A percentile compares a stretch with the other conserved stretches of the same genome.
phyloP scores from a whole-genome alignment of 805 yeast species.

The Candida tallmaniae region DNA sequence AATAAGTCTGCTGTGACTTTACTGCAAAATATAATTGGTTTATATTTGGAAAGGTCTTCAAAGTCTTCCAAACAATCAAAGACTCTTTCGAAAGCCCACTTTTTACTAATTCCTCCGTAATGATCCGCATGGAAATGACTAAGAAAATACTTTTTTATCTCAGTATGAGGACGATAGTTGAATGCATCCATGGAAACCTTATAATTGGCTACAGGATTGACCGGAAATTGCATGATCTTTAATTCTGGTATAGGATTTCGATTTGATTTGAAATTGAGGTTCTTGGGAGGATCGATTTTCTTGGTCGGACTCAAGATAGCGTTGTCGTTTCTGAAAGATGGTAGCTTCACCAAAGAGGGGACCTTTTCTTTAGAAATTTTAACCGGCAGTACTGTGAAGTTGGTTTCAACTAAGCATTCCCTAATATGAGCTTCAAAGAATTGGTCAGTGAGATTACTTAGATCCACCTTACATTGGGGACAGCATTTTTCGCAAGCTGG shows the following conservation, averaged over 20 bases:
- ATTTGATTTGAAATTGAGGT: slow-evolving; percentile 7
- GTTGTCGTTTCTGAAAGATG: slow-evolving; percentile 8
- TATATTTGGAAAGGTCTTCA: slow-evolving; percentile 21
- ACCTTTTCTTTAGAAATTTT: slow-evolving; percentile 3
- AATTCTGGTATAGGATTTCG: slow-evolving; percentile 47
- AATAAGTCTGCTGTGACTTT: slow-evolving; percentile 61
- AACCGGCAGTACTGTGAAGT: slow-evolving; percentile 3
- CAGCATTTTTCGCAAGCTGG: slow-evolving; percentile 6
- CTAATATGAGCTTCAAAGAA: slow-evolving; percentile 8
- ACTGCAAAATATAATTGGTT: slow-evolving; percentile 70
- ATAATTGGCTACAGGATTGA: slow-evolving; percentile 15
- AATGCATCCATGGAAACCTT: slow-evolving; percentile 66
- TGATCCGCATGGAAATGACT: slow-evolving; percentile 94
- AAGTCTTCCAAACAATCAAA: slow-evolving; percentile 24
- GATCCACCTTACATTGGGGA: slow-evolving; percentile 11
- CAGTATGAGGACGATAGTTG: slow-evolving; percentile 42
- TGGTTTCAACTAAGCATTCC: slow-evolving; percentile 7
- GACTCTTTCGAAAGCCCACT: slow-evolving; percentile 55
- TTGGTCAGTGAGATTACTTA: slow-evolving; percentile 8
- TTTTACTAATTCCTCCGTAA: slow-evolving; percentile 77
- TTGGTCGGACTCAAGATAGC: slow-evolving; percentile 5
- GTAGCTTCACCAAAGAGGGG: slow-evolving; percentile 5
- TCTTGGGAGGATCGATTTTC: slow-evolving; percentile 14
- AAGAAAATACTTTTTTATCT: slow-evolving; percentile 52
- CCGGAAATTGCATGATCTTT: slow-evolving; percentile 46